Evolutionary conservation across 306 rosid species (phyloP).

Genomic region (Quercus glauca): DNA sequence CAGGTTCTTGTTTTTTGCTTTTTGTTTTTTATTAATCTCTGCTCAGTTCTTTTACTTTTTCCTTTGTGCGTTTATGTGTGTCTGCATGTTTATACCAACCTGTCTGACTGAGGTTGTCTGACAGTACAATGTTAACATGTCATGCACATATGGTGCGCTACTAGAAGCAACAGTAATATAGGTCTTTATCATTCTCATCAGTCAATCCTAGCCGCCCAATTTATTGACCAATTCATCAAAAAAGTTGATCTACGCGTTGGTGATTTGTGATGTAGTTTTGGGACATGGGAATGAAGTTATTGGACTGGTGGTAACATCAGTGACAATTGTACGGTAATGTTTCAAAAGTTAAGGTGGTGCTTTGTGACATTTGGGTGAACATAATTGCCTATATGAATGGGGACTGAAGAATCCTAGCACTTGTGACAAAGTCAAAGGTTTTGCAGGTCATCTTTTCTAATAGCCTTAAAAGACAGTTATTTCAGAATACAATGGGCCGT

Average conservation of each 20-base stretch:
- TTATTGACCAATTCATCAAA: neutral
- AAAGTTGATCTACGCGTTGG: neutral
- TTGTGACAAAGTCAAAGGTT: slow-evolving; percentile 33
- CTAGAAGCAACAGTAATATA: neutral
- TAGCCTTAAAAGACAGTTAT: no score
- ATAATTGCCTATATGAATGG: slow-evolving; percentile 6
- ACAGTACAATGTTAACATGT: neutral
- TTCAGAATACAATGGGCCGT: no score
- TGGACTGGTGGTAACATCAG: neutral
- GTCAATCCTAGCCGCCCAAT: slow-evolving; percentile 12
- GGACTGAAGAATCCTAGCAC: neutral
- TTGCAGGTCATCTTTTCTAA: neutral
- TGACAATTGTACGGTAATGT: neutral
- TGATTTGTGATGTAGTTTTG: neutral
- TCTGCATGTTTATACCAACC: slow-evolving; percentile 30
- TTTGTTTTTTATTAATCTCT: neutral
- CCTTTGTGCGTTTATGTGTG: neutral
- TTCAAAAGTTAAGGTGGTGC: slow-evolving; percentile 5
- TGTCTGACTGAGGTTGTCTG: slow-evolving; percentile 16
- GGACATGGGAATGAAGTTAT: neutral
- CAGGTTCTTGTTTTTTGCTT: neutral
- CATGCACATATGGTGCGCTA: neutral
- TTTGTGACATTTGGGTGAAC: slow-evolving; percentile 25
- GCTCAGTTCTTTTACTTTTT: neutral
- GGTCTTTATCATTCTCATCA: neutral